A percentile compares a stretch with the other conserved stretches of the same genome.
phyloP scores from a whole-genome alignment of 1,284 basidiomycete genomes.

The Ustilago shanxiensis region DNA sequence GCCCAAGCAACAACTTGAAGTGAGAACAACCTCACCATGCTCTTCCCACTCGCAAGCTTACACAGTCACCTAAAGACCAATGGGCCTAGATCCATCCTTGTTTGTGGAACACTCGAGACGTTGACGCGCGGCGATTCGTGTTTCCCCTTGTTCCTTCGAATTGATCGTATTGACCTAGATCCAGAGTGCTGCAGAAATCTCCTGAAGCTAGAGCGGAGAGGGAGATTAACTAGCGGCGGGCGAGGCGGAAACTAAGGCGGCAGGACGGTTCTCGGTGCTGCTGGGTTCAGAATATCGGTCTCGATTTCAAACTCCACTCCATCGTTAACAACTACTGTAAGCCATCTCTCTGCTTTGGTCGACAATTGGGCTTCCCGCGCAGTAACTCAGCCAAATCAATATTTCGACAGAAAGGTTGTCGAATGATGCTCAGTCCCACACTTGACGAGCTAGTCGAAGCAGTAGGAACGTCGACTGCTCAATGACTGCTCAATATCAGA shows the following conservation, averaged over 20 bases:
- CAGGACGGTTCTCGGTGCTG: conserved; percentile 18
- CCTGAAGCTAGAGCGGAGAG: background rate
- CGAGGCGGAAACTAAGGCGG: conserved; percentile 22
- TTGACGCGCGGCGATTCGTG: conserved; percentile 19
- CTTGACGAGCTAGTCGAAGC: background rate
- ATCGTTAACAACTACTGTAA: background rate
- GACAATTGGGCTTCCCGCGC: background rate
- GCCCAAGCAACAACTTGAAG: too few relatives aligned
- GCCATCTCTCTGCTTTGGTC: background rate
- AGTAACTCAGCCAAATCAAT: too few relatives aligned
- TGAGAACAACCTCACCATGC: too few relatives aligned
- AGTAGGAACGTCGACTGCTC: background rate
- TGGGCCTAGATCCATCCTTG: conserved; percentile 2
- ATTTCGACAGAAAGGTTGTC: too few relatives aligned
- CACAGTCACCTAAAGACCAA: background rate
- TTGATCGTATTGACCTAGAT: background rate
- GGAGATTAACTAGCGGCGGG: conserved; percentile 11
- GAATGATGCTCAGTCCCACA: background rate
- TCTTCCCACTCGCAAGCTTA: background rate
- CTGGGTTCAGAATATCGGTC: conserved; percentile 29
- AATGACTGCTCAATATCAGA: background rate
- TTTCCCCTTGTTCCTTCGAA: background rate
- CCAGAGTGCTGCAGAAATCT: background rate
- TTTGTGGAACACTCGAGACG: conserved; percentile 1
- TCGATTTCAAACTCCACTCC: conserved; percentile 14